phyloP scores from a whole-genome alignment of 148 eudicot species.

The Camellia japonica region DNA sequence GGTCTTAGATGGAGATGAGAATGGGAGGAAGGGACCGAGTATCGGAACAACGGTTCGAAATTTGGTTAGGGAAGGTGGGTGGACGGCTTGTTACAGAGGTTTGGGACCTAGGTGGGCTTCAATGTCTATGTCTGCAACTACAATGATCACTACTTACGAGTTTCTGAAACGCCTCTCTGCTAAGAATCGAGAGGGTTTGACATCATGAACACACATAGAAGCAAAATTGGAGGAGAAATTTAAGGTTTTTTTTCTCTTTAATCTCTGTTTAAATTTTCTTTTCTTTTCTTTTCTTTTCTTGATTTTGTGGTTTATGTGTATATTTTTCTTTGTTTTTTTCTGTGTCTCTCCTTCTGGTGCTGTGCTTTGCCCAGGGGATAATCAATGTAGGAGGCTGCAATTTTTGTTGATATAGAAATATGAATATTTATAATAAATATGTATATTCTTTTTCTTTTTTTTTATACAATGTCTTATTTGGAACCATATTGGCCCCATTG shows the following conservation, averaged over 20 bases:
- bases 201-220: constrained; percentile 13
- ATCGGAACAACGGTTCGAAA: constrained; percentile 48
- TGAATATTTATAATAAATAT: neutral
- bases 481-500: neutral
- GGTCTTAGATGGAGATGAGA: constrained; percentile 53
- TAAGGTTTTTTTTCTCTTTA: constrained; percentile 4
- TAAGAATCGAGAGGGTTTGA: constrained; percentile 46
- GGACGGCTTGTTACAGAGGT: constrained; percentile 66
- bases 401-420: constrained; percentile 15
- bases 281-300: neutral
- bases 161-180: constrained; percentile 60
- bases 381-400: constrained; percentile 16
- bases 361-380: neutral
- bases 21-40: constrained; percentile 45
- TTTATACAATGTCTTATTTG: neutral
- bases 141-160: constrained; percentile 75
- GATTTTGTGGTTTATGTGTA: neutral
- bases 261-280: constrained; percentile 6
- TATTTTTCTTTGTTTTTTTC: neutral
- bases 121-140: constrained; percentile 65
- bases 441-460: neutral
- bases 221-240: neutral
- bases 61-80: constrained; percentile 62
- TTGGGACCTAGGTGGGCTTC: constrained; percentile 67
- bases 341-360: neutral